phyloP scores from a whole-genome alignment of 345 rosid genomes.

The Eucalyptus camaldulensis region DNA sequence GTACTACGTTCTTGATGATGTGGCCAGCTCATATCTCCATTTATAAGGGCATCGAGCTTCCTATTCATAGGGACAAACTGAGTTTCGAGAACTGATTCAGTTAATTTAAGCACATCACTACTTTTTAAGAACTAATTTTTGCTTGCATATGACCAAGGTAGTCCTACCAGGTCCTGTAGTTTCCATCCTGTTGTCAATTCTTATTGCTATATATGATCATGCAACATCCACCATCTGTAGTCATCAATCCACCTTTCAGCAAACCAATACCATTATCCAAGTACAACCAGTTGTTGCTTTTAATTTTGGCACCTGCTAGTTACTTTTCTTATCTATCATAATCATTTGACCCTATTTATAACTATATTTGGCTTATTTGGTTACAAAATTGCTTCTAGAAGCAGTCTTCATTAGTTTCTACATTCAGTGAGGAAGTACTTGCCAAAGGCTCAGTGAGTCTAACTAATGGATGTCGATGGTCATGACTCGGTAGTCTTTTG shows the following conservation, averaged over 20 bases:
- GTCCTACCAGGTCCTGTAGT: not conserved
- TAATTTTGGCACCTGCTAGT: not conserved
- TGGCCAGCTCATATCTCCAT: not conserved
- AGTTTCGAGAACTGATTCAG: not conserved
- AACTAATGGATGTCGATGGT: not conserved
- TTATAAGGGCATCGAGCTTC: not conserved
- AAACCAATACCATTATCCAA: not conserved
- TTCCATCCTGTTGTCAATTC: not conserved
- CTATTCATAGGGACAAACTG: not conserved
- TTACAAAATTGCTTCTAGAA: not conserved
- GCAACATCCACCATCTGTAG: not conserved
- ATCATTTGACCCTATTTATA: not conserved
- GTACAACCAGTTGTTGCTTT: not conserved
- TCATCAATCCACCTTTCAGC: not conserved
- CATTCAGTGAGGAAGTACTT: not conserved
- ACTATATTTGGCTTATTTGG: not conserved
- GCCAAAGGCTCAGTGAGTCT: not conserved
- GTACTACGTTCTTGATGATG: not conserved
- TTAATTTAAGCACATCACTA: not conserved
- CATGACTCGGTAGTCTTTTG: not conserved
- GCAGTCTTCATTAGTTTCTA: not conserved
- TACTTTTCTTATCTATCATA: not conserved
- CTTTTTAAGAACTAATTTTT: not conserved
- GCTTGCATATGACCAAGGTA: not conserved
- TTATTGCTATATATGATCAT: not conserved